phyloP scores from a whole-genome alignment of 176 grass and related monocot species.

The Avena atlantica region DNA sequence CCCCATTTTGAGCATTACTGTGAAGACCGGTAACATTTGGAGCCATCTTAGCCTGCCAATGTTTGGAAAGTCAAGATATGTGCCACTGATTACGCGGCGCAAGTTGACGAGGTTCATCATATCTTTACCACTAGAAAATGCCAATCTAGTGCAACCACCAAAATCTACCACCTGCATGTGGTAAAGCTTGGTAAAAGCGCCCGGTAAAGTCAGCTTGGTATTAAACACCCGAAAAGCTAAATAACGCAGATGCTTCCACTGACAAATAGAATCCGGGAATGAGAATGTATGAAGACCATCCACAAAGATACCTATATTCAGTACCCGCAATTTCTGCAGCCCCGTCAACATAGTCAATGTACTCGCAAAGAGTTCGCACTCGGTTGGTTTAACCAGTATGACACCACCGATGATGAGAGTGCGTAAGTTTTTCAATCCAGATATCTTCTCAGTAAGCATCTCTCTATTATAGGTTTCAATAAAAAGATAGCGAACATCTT shows the following conservation, averaged over 20 bases:
- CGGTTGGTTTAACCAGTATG: fast-evolving
- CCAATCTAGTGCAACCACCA: fast-evolving
- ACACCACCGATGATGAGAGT: neutral
- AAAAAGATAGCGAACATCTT: neutral
- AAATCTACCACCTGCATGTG: neutral
- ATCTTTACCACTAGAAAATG: neutral
- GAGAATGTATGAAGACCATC: neutral
- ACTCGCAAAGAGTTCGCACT: neutral
- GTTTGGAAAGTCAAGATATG: neutral
- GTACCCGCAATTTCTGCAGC: neutral
- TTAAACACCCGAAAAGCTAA: neutral
- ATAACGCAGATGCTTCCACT: neutral
- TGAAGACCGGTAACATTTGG: neutral
- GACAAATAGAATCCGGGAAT: neutral
- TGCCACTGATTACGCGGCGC: neutral
- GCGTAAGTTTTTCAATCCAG: neutral
- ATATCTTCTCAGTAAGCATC: neutral
- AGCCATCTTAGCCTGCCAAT: neutral
- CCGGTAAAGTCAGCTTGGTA: neutral
- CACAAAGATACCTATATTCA: neutral
- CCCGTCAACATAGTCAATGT: neutral
- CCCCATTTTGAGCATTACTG: neutral
- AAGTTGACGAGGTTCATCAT: neutral
- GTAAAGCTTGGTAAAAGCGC: neutral
- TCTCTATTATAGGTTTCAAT: neutral